These are phyloP conservation scores for Backusella liffmaniae DNA, from an alignment of 192 early-diverging fungal genomes.

Conservation along the genomic window DNA sequence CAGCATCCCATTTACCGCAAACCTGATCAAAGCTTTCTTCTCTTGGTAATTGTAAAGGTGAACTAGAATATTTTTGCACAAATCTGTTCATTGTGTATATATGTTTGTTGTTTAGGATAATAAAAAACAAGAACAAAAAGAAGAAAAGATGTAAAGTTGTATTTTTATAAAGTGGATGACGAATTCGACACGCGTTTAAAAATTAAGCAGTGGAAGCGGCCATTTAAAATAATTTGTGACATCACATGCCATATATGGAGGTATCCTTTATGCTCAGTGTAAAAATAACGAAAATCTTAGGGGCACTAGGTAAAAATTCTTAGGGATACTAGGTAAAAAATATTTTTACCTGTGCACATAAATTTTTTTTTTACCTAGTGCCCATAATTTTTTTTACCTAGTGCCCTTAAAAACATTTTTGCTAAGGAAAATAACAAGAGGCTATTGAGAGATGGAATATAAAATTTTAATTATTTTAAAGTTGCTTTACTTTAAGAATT, in stretches of 20 bases:
- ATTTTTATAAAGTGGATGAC: neutral
- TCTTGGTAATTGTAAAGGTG: constrained; percentile 21
- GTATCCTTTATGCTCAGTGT: no score
- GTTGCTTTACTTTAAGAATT: no score
- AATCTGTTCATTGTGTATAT: constrained; percentile 27
- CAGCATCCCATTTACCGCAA: constrained; percentile 48
- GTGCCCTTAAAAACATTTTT: no score
- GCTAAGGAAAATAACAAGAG: no score
- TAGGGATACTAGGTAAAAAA: no score
- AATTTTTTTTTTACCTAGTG: no score
- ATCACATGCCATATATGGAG: neutral
- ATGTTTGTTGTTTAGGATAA: neutral
- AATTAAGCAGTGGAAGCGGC: neutral
- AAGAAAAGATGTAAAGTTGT: neutral
- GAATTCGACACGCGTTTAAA: constrained; percentile 2
- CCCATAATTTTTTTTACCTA: no score
- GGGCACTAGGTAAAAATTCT: no score
- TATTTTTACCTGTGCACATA: no score
- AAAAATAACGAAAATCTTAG: no score
- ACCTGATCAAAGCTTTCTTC: constrained; percentile 16
- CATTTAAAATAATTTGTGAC: neutral
- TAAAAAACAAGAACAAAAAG: neutral
- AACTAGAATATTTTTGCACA: constrained; percentile 32
- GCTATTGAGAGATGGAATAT: no score
- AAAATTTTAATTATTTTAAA: no score